Evolutionary conservation across 2,329 filamentous ascomycete genomes (phyloP), one percentile per base, ranked within the genome.

Genomic region (Arachnomyces sp.): DNA sequence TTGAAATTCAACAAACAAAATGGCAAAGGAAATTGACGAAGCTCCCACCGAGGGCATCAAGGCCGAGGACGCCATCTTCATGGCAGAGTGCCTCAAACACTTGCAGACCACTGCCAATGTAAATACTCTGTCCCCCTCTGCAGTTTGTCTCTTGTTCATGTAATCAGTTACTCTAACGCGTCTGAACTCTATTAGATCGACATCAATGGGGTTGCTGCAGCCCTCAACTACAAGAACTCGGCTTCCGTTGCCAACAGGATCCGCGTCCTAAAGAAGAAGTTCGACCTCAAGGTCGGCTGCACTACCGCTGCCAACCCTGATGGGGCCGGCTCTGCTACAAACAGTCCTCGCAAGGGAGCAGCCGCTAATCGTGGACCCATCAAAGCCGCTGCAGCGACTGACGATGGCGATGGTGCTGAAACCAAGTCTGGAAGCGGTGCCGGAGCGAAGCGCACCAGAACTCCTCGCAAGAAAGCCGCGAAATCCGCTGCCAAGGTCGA

Each of bases 231-330:
- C 39, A 50, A 39, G 38, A 60, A 60, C 37, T 41, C 48, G 9
- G 43, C 35, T 5, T 59, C 54, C 0, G 53, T 52, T 5, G 50
- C 44, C 2, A 61, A 61, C 36, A 50, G 57, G 9, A 51, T 56
- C 20, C 43, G 53, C 14, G 16, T 35, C 1, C 20, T 61, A 7
- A 48, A 50, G 14, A 57, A 57, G 36, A 49, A 49, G 12, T 53
- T 54, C 32, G 46, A 46, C 4, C 41, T 61, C 2, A 44, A 48
- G 1, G 36, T 58, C 3, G 44, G 50, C 16, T 44, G 43, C 31
- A 50, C 29, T n/a, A 16, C 12, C 14, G 37, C 34, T 13, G 29
- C 14, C 20, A 28, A 9, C 12, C 28, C n/a, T 31, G 28, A 7
- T 36, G 41, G 9, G 20, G 16, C 20, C 4, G 34, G 14, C 7